phyloP scores from a whole-genome alignment of 2,329 filamentous ascomycete genomes.

The Aspergillus persii region DNA sequence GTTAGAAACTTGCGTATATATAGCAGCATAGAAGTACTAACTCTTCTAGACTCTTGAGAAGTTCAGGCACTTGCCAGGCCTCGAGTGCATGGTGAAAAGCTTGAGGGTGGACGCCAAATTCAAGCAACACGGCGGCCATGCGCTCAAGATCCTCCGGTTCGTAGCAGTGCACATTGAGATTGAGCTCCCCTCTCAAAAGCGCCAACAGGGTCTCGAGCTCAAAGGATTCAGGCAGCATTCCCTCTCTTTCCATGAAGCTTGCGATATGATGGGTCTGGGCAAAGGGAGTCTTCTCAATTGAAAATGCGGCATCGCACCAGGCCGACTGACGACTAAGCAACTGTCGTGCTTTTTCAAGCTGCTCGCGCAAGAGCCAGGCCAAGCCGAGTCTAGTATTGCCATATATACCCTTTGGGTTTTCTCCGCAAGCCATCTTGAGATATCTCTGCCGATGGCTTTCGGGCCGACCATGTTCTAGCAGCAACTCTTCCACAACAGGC shows the following conservation, averaged over 20 bases:
- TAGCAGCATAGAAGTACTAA: background rate
- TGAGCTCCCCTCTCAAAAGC: background rate
- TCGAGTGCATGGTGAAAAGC: background rate
- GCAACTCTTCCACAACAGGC: conserved; percentile 57
- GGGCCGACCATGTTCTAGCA: conserved; percentile 59
- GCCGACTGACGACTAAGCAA: background rate
- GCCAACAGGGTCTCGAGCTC: background rate
- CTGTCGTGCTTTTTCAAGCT: conserved; percentile 52
- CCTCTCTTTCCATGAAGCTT: background rate
- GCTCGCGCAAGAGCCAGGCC: conserved; percentile 67
- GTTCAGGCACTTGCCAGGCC: background rate
- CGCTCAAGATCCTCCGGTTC: background rate
- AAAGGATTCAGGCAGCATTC: background rate
- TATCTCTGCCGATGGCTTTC: conserved; percentile 62
- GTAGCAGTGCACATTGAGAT: background rate
- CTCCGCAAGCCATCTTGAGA: conserved; percentile 75
- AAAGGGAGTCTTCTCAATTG: background rate
- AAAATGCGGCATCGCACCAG: background rate
- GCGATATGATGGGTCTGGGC: background rate
- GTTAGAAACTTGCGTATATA: background rate
- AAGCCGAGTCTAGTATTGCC: conserved; percentile 65
- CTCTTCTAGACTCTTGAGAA: background rate
- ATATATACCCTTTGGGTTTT: conserved; percentile 65
- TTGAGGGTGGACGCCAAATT: background rate
- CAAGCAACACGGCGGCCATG: background rate